Conservation (phyloP, 768 basidiomycete species). For the Leccinum boreale region DNA sequence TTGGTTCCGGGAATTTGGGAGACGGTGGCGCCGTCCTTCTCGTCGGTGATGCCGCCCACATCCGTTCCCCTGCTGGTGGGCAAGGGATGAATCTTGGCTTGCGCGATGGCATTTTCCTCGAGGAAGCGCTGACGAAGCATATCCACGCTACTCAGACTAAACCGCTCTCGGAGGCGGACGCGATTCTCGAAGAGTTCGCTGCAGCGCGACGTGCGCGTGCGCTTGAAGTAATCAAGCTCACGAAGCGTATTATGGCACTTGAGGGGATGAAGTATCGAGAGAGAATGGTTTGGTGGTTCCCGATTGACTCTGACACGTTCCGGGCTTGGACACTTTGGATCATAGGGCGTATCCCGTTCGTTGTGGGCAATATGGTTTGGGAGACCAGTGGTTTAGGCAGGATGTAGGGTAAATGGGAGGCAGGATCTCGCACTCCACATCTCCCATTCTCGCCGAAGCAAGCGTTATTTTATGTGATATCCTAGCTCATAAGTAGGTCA, state of each 20-base stretch:
- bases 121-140: constrained; percentile 38
- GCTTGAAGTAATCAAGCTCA: constrained; percentile 39
- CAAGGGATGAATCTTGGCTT: constrained; percentile 61
- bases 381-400: constrained; percentile 20
- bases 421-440: neutral
- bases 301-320: constrained; percentile 24
- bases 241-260: constrained; percentile 33
- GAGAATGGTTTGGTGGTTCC: constrained; percentile 22
- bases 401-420: constrained; percentile 1
- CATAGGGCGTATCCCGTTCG: constrained; percentile 15
- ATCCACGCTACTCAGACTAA: constrained; percentile 13
- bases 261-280: constrained; percentile 20
- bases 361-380: constrained; percentile 16
- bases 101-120: constrained; percentile 47
- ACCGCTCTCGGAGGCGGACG: constrained; percentile 22
- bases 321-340: constrained; percentile 25
- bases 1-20: constrained; percentile 11
- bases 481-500: no score
- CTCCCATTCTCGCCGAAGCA: neutral
- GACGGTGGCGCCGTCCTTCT: constrained; percentile 26
- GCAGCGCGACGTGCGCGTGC: constrained; percentile 38
- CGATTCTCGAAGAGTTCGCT: constrained; percentile 35
- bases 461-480: neutral
- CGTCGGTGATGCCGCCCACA: constrained; percentile 47
- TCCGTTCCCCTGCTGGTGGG: constrained; percentile 53